Conservation (phyloP, 179 eudicot species). For the Heliamphora pulchella region DNA sequence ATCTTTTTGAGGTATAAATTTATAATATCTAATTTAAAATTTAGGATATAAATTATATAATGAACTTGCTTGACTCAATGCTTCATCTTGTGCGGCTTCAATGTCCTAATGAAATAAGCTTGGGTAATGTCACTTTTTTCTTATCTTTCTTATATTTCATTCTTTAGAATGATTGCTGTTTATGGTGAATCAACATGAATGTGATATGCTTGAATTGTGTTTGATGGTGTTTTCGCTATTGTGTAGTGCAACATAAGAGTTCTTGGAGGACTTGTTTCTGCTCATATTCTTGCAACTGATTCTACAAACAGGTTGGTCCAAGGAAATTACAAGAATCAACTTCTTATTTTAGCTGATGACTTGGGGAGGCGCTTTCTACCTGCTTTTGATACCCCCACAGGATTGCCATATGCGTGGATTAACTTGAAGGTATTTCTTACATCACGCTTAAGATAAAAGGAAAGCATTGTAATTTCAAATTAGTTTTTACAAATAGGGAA, state of each 20-base stretch:
- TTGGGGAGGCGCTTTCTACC: conserved; percentile 78
- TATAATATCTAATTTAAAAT: not conserved
- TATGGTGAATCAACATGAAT: conserved; percentile 5
- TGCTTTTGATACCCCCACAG: conserved; percentile 86
- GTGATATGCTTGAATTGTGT: conserved; percentile 7
- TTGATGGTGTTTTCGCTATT: conserved; percentile 35
- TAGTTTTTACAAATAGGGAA: not conserved
- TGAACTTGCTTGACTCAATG: not conserved
- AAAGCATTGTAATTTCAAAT: not conserved
- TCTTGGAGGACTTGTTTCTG: conserved; percentile 99
- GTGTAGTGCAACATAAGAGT: conserved; percentile 99
- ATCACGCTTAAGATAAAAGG: not conserved
- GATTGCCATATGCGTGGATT: conserved; percentile 97
- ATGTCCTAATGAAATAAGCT: not conserved
- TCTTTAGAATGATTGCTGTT: not conserved
- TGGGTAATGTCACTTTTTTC: not conserved
- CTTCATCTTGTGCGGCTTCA: conserved; percentile 9
- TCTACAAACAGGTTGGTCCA: conserved; percentile 87
- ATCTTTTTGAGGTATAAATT: conserved; percentile 77
- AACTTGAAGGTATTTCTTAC: conserved; percentile 71
- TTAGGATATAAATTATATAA: not conserved
- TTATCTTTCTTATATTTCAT: not conserved
- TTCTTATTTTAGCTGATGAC: conserved; percentile 79
- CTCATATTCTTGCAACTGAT: conserved; percentile 99
- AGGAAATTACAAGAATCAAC: conserved; percentile 71